phyloP scores from a whole-genome alignment of 192 early-diverging fungal genomes.

The Polychytrium aggregatum region DNA sequence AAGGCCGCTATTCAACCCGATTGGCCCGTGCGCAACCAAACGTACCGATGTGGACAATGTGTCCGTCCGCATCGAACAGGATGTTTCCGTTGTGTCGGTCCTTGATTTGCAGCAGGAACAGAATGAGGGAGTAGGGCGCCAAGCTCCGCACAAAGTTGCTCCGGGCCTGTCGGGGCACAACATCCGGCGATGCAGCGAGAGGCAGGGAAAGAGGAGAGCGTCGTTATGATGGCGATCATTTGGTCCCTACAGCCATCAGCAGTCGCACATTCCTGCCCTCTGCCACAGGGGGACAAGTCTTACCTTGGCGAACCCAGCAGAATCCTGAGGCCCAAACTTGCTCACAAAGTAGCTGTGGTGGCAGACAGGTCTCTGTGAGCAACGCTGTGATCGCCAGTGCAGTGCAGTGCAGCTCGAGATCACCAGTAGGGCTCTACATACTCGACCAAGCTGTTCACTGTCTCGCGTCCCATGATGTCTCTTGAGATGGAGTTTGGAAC shows the following conservation, averaged over 20 bases:
- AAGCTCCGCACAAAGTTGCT: constrained; percentile 90
- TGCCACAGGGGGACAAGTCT: neutral
- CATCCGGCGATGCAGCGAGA: neutral
- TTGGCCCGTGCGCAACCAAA: too few relatives aligned
- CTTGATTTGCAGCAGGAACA: constrained; percentile 94
- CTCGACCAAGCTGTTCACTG: constrained; percentile 93
- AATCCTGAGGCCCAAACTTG: constrained; percentile 81
- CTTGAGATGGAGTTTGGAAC: constrained; percentile 94
- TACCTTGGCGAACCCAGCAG: constrained; percentile 71
- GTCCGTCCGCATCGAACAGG: constrained; percentile 94
- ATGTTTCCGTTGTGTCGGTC: constrained; percentile 99
- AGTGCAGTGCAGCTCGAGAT: neutral
- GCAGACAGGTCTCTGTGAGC: neutral
- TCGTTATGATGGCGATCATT: constrained; percentile 1
- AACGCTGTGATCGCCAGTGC: neutral
- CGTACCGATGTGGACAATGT: constrained; percentile 90
- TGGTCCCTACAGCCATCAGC: too few relatives aligned
- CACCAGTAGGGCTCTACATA: constrained; percentile 6
- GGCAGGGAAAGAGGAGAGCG: neutral
- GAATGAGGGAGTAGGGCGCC: constrained; percentile 89
- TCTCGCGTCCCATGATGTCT: constrained; percentile 95
- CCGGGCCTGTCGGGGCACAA: constrained; percentile 72
- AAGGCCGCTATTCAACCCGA: too few relatives aligned
- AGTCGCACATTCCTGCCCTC: too few relatives aligned
- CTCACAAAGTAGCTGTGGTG: constrained; percentile 72